Base-by-base conservation (phyloP, 2,329 filamentous ascomycete species). In the Shiraia bambusicola region DNA sequence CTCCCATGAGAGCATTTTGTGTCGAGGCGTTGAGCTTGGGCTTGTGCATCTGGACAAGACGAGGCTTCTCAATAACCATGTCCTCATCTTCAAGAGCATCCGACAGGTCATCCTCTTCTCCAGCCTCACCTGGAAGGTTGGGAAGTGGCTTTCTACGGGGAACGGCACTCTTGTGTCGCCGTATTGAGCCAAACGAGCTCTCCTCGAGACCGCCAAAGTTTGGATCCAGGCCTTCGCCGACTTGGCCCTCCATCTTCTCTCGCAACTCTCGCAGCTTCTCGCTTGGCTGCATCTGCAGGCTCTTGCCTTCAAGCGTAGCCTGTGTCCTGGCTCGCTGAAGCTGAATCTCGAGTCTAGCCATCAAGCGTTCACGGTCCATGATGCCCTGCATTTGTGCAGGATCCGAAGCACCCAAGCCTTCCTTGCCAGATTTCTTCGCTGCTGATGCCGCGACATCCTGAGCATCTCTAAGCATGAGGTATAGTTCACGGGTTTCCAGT, bases 281-380 rank as follows among this genome's bases (percentile, higher is more conserved):
- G 31, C 90, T 96, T 10, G 93, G 92, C 26, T 88, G 88, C 51
- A 86, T 79, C 37, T 80, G 75, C 87, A 92, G 95, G 7, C 89
- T 84, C 67, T 88, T 88, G 54, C 93, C 93, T 70, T 97, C 93
- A 24, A 98, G 81, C 71, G 96, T 96, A 71, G 89, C 95, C 65
- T 97, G 91, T 1, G 93, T 97, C 79, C 97, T 97, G 52, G 95
- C 92, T 51, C 93, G 80, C 73, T 97, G 92, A 29, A 98, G 82
- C 71, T 97, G 93, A 76, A 88, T 94, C 69, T 95, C 91, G 42
- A 98, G 78, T 38, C 91, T 85, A 64, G 90, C 88, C 87, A 98
- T 94, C 54, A 98, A 83, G 61, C 80, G 84, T 61, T 96, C 88
- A 17, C 93, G 86, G 66, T 97, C 91, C 52, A 98, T 76, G 48